These are phyloP conservation scores for Coemansia sp. DNA, from an alignment of 192 early-diverging fungal species.

Conservation along the genomic window DNA sequence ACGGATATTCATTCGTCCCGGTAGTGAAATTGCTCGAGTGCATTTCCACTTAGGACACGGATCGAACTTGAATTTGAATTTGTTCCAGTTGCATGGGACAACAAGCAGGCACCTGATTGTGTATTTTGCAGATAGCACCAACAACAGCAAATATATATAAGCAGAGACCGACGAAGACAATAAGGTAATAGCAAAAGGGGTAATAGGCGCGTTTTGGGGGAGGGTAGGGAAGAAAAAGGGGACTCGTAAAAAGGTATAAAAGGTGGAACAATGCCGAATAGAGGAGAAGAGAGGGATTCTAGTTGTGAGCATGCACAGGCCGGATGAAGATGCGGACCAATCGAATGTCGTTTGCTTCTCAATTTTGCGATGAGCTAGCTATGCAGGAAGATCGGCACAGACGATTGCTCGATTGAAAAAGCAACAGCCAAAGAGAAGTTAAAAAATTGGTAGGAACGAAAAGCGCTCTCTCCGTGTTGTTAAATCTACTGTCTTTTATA, in stretches of 20 bases:
- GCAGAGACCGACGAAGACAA: neutral
- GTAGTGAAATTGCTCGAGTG: conserved; percentile 3
- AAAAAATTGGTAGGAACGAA: too few species aligned
- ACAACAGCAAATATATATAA: neutral
- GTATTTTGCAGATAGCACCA: neutral
- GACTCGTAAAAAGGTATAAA: neutral
- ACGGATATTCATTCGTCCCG: neutral
- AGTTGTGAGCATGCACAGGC: too few species aligned
- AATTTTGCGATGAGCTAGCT: too few species aligned
- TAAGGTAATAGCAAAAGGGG: neutral
- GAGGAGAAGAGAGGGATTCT: neutral
- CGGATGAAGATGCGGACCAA: too few species aligned
- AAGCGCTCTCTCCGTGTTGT: too few species aligned
- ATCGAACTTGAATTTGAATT: neutral
- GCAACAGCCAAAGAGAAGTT: too few species aligned
- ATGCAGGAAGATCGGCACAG: too few species aligned
- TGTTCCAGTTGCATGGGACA: neutral
- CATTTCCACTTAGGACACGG: neutral
- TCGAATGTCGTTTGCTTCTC: too few species aligned
- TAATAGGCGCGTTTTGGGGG: too few species aligned
- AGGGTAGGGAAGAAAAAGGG: neutral
- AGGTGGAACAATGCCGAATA: neutral
- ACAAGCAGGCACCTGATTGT: neutral
- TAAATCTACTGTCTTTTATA: too few species aligned
- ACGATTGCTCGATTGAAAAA: too few species aligned